These are phyloP conservation scores for Tylopilus vinaceipallidus DNA, from an alignment of 768 basidiomycete species.

Conservation along the genomic window DNA sequence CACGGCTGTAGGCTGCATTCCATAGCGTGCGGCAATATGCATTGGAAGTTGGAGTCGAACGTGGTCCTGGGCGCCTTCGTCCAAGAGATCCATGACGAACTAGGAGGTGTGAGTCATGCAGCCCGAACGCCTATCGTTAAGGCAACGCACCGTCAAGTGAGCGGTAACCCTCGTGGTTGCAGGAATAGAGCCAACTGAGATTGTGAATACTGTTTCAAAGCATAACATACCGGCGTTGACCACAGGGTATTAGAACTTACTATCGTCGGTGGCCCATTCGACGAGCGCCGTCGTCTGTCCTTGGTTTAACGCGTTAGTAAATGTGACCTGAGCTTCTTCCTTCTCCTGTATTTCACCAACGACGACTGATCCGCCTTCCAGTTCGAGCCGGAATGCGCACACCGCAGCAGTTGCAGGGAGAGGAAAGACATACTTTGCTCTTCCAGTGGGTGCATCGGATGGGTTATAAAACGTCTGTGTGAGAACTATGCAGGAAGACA, in stretches of 20 bases:
- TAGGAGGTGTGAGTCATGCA: conserved; percentile 17
- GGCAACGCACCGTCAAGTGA: conserved; percentile 41
- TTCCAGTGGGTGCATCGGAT: conserved; percentile 35
- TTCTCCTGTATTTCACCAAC: conserved; percentile 50
- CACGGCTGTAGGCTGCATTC: conserved; percentile 40
- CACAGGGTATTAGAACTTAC: conserved; percentile 36
- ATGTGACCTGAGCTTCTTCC: conserved; percentile 38
- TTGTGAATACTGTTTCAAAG: conserved; percentile 47
- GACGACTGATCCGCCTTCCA: conserved; percentile 42
- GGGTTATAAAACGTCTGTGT: conserved; percentile 42
- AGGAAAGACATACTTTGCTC: conserved; percentile 58
- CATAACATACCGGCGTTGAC: neutral
- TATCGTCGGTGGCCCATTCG: conserved; percentile 50
- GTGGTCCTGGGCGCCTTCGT: conserved; percentile 46
- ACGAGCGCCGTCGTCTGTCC: conserved; percentile 46
- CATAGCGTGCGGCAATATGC: conserved; percentile 52
- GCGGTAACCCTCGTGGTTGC: conserved; percentile 39
- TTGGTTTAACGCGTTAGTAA: conserved; percentile 38
- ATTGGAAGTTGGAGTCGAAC: conserved; percentile 54
- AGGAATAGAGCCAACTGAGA: conserved; percentile 56
- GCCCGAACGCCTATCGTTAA: neutral
- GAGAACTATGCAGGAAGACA: conserved; percentile 44
- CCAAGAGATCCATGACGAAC: conserved; percentile 54
- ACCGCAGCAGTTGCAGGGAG: conserved; percentile 54
- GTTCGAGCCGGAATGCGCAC: conserved; percentile 51